These are phyloP conservation scores for Oropetium thomaeum DNA, from an alignment of 176 grass and related monocot species.

Conservation along the genomic window DNA sequence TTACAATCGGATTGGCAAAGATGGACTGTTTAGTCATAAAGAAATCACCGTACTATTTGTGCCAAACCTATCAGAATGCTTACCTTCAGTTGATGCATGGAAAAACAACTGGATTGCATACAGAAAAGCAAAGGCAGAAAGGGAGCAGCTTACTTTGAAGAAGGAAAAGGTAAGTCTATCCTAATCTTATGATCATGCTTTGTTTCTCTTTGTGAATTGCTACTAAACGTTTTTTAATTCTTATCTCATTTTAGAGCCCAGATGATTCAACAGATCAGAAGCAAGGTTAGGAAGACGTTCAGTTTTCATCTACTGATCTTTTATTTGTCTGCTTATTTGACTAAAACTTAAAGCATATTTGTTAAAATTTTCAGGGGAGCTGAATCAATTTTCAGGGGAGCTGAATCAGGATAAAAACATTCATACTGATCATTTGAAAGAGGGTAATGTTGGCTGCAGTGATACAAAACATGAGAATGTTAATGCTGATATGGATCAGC, in stretches of 20 bases:
- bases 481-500: slow-evolving; percentile 27
- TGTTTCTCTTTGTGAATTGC: neutral
- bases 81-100: slow-evolving; percentile 79
- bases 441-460: slow-evolving; percentile 8
- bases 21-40: slow-evolving; percentile 74
- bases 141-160: slow-evolving; percentile 47
- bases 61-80: slow-evolving; percentile 75
- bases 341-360: slow-evolving; percentile 15
- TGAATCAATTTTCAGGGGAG: slow-evolving; percentile 35
- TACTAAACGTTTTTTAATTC: neutral
- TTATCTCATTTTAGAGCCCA: slow-evolving; percentile 56
- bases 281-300: slow-evolving; percentile 42
- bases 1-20: slow-evolving; percentile 84
- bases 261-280: slow-evolving; percentile 53
- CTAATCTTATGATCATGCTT: neutral
- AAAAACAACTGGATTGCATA: slow-evolving; percentile 70
- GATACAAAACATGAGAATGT: slow-evolving; percentile 38
- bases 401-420: slow-evolving; percentile 15
- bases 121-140: slow-evolving; percentile 63
- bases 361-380: slow-evolving; percentile 36
- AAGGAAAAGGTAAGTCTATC: slow-evolving; percentile 69
- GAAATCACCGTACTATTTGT: slow-evolving; percentile 92
- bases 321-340: neutral
- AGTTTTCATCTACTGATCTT: slow-evolving; percentile 6
- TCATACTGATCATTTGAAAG: slow-evolving; percentile 29